Conservation (phyloP, 148 eudicot genomes). For the Vaccinium vitisidaea region DNA sequence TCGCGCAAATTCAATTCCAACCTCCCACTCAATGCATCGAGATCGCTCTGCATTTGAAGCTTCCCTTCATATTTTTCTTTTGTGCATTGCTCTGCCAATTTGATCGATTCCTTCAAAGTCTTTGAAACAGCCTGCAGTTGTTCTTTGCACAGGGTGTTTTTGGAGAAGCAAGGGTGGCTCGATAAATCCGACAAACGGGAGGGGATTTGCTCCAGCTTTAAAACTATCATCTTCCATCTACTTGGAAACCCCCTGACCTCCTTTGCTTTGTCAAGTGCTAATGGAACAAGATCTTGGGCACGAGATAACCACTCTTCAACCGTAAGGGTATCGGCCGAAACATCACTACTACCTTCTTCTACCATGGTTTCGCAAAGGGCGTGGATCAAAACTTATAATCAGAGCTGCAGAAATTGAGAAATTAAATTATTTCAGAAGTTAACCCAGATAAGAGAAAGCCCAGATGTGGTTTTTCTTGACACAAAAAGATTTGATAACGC, state of each 20-base stretch:
- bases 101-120: slow-evolving; percentile 63
- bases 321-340: slow-evolving; percentile 27
- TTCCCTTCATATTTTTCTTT: slow-evolving; percentile 82
- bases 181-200: slow-evolving; percentile 74
- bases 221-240: slow-evolving; percentile 82
- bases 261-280: slow-evolving; percentile 57
- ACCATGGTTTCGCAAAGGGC: slow-evolving; percentile 47
- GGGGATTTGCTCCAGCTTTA: slow-evolving; percentile 78
- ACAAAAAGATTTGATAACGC: background rate
- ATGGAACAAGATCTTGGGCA: slow-evolving; percentile 70
- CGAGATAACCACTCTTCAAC: slow-evolving; percentile 68
- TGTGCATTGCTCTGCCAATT: slow-evolving; percentile 59
- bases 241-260: slow-evolving; percentile 68
- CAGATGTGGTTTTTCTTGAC: background rate
- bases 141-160: slow-evolving; percentile 79
- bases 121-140: slow-evolving; percentile 73
- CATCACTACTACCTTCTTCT: slow-evolving; percentile 45
- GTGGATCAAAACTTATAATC: slow-evolving; percentile 16
- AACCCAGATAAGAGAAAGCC: background rate
- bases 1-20: slow-evolving; percentile 82
- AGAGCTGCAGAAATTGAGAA: slow-evolving; percentile 5
- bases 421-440: background rate
- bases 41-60: slow-evolving; percentile 89
- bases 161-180: slow-evolving; percentile 88
- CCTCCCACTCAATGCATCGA: slow-evolving; percentile 65